These are phyloP conservation scores for Starmerella apicola DNA, from an alignment of 805 yeast species.

Conservation along the genomic window DNA sequence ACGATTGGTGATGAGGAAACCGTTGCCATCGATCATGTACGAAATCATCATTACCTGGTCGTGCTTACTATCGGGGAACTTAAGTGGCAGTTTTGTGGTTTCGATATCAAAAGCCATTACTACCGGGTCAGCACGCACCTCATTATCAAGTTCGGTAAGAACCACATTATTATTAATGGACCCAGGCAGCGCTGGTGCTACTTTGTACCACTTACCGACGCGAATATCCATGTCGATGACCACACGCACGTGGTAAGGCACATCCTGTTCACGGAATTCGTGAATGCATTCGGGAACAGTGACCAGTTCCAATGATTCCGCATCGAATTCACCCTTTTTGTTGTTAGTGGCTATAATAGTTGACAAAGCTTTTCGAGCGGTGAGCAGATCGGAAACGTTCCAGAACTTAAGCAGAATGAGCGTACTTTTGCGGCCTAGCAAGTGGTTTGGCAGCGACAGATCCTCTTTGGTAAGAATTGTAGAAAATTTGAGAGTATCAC, in stretches of 20 bases:
- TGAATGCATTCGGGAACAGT: conserved; percentile 40
- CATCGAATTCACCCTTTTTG: conserved; percentile 52
- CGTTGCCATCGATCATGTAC: conserved; percentile 97
- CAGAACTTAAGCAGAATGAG: conserved; percentile 60
- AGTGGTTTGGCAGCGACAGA: conserved; percentile 69
- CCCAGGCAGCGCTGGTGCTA: conserved; percentile 1
- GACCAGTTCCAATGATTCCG: conserved; percentile 26
- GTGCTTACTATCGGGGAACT: conserved; percentile 81
- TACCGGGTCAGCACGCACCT: conserved; percentile 95
- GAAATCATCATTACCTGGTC: conserved; percentile 99
- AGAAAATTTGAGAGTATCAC: conserved; percentile 46
- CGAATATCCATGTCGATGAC: conserved; percentile 74
- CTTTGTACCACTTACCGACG: conserved; percentile 85
- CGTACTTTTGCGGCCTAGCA: conserved; percentile 57
- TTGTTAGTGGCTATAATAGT: conserved; percentile 65
- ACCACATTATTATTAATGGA: conserved; percentile 36
- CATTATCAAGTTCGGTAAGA: conserved; percentile 55
- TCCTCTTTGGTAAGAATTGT: conserved; percentile 61
- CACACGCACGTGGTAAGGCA: conserved; percentile 91
- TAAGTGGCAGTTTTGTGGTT: conserved; percentile 90
- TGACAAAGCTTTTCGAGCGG: conserved; percentile 54
- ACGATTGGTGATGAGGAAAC: conserved; percentile 83
- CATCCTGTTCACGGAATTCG: conserved; percentile 88
- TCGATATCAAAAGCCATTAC: conserved; percentile 95
- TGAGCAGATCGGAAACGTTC: conserved; percentile 59